Percentiles rank a stretch among this genome's conserved stretches.
These are phyloP conservation scores for Skeletonema potamos DNA, from an alignment of 108 stramenopile species.

Conservation along the genomic window DNA sequence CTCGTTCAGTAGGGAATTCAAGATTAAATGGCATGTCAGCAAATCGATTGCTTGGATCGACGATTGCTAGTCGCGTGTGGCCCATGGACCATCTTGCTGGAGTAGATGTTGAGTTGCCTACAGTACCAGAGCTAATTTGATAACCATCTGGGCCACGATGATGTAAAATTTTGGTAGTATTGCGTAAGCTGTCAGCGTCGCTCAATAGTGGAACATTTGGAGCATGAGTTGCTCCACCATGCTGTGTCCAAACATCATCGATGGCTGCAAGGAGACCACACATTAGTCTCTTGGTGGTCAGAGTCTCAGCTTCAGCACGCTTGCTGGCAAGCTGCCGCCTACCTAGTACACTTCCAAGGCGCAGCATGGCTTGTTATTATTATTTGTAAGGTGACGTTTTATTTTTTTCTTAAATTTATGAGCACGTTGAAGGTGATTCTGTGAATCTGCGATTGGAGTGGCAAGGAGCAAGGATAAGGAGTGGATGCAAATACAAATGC, in stretches of 20 bases:
- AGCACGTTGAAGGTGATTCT: background rate
- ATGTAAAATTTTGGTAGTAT: conserved; percentile 41
- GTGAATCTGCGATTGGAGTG: too few relatives aligned
- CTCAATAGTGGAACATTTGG: conserved; percentile 38
- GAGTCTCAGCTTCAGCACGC: background rate
- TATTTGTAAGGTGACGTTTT: background rate
- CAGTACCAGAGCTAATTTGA: conserved; percentile 36
- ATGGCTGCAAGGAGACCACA: conserved; percentile 59
- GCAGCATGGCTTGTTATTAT: background rate
- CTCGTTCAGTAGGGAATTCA: conserved; percentile 33
- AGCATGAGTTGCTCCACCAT: background rate
- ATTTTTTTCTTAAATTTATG: background rate
- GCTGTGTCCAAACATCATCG: conserved; percentile 52
- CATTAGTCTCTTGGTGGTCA: background rate
- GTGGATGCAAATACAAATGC: background rate
- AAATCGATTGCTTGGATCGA: conserved; percentile 54
- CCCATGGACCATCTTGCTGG: conserved; percentile 39
- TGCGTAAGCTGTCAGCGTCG: conserved; percentile 23
- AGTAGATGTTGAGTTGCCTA: conserved; percentile 20
- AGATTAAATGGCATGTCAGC: conserved; percentile 75
- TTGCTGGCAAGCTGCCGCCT: background rate
- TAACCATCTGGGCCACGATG: conserved; percentile 68
- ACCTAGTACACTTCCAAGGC: background rate
- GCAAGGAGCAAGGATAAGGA: too few relatives aligned
- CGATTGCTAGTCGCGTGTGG: conserved; percentile 73